Evolutionary conservation across 805 yeast species (phyloP).

Genomic region (Kazachstania viticola): DNA sequence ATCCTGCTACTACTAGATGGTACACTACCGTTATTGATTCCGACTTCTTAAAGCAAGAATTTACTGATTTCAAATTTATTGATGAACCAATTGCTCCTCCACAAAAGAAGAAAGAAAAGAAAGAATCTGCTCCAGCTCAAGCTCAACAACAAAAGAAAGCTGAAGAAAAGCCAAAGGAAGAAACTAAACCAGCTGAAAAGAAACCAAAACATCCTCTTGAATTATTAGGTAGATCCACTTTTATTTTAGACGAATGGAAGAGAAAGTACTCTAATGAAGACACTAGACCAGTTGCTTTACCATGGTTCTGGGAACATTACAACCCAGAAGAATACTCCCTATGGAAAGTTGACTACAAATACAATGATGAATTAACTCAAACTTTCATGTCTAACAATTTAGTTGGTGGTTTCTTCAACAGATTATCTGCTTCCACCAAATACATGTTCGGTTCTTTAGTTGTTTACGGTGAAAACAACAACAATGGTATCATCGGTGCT

Average conservation of each 20-base stretch:
- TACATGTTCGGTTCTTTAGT: constrained; percentile 88
- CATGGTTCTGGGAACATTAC: constrained; percentile 97
- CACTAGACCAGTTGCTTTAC: constrained; percentile 85
- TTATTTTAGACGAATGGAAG: constrained; percentile 86
- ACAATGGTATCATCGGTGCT: constrained; percentile 94
- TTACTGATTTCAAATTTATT: constrained; percentile 42
- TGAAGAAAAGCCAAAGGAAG: constrained; percentile 12
- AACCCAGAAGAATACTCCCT: constrained; percentile 89
- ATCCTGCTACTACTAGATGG: constrained; percentile 64
- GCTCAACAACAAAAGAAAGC: constrained; percentile 1
- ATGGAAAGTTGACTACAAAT: constrained; percentile 92
- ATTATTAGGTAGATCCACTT: constrained; percentile 59
- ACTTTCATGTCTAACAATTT: constrained; percentile 98
- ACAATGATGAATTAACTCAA: constrained; percentile 93
- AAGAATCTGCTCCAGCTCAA: constrained; percentile 2
- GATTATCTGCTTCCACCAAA: constrained; percentile 84
- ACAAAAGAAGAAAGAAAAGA: constrained; percentile 39
- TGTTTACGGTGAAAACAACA: constrained; percentile 97
- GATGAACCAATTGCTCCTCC: constrained; percentile 64
- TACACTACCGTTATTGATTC: constrained; percentile 41
- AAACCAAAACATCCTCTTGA: constrained; percentile 90
- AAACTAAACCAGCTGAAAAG: constrained; percentile 39
- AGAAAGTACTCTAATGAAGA: constrained; percentile 94
- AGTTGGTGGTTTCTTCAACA: constrained; percentile 95
- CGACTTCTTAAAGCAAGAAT: constrained; percentile 36